Percentiles rank a stretch among this genome's conserved stretches.
phyloP scores from a whole-genome alignment of 192 early-diverging fungal genomes.

The Backusella tarrabulga region DNA sequence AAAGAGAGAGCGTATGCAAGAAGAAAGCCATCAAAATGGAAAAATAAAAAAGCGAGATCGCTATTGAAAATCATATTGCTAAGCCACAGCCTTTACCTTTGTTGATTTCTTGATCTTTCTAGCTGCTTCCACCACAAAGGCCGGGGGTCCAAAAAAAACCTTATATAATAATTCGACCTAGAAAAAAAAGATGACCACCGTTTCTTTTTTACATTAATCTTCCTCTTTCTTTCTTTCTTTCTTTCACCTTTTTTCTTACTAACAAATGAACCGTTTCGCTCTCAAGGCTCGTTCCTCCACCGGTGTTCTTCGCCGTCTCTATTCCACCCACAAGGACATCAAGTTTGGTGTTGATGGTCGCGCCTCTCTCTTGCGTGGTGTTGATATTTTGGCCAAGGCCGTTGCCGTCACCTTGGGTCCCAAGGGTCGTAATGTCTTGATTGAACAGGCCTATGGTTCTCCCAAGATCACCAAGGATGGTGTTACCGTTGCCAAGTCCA shows the following conservation, averaged over 20 bases:
- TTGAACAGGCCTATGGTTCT: constrained; percentile 95
- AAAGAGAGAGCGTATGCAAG: not conserved
- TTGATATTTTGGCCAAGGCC: constrained; percentile 95
- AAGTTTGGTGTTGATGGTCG: constrained; percentile 95
- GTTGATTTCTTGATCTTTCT: constrained; percentile 1
- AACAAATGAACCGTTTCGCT: constrained; percentile 31
- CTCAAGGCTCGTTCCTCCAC: constrained; percentile 30
- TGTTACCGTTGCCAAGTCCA: constrained; percentile 98
- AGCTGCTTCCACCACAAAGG: not conserved
- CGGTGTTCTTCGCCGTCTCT: constrained; percentile 48
- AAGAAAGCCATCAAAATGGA: not conserved
- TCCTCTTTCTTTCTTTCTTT: constrained; percentile 4
- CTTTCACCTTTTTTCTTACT: not conserved
- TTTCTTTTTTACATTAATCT: not conserved
- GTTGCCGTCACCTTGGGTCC: constrained; percentile 99
- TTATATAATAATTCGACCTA: not conserved
- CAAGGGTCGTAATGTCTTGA: constrained; percentile 98
- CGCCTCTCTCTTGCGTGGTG: constrained; percentile 88
- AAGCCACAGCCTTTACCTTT: not conserved
- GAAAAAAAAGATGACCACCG: not conserved
- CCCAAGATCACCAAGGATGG: constrained; percentile 99
- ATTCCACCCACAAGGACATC: constrained; percentile 96
- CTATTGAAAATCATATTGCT: not conserved
- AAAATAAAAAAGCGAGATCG: not conserved
- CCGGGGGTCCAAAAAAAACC: constrained; percentile 4